A percentile compares a stretch with the other conserved stretches of the same genome.
Evolutionary conservation across 169 alveolate species (phyloP).

Genomic region (Plasmodium vivax): DNA sequence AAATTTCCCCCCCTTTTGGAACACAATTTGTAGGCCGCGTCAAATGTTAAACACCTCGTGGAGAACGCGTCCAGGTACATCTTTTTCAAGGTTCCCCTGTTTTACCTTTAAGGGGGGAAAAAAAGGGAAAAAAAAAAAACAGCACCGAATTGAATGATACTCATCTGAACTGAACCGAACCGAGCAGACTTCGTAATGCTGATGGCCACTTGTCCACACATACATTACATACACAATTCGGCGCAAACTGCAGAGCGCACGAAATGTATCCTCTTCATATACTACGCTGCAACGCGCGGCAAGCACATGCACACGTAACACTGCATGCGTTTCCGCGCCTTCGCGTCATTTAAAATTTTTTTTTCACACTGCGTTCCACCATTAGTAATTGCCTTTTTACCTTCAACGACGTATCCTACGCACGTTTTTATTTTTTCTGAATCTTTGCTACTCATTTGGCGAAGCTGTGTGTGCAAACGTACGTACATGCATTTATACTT

Average conservation of each 20-base stretch:
- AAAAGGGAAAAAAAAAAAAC: neutral
- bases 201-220: neutral
- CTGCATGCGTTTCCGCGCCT: neutral
- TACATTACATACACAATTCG: neutral
- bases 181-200: neutral
- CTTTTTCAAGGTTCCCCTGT: constrained; percentile 29
- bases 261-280: neutral
- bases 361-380: neutral
- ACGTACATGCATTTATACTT: neutral
- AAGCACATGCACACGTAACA: neutral
- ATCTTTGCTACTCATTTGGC: neutral
- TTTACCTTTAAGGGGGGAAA: neutral
- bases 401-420: neutral
- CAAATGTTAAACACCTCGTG: neutral
- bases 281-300: neutral
- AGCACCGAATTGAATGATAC: too few relatives aligned
- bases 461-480: neutral
- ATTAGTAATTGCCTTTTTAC: neutral
- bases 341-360: neutral
- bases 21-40: neutral
- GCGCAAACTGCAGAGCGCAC: neutral
- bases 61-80: neutral
- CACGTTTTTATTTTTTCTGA: neutral
- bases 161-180: neutral
- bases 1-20: neutral